These are phyloP conservation scores for Suhomyces bokatorum DNA, from an alignment of 1,139 yeast genomes.

Conservation along the genomic window DNA sequence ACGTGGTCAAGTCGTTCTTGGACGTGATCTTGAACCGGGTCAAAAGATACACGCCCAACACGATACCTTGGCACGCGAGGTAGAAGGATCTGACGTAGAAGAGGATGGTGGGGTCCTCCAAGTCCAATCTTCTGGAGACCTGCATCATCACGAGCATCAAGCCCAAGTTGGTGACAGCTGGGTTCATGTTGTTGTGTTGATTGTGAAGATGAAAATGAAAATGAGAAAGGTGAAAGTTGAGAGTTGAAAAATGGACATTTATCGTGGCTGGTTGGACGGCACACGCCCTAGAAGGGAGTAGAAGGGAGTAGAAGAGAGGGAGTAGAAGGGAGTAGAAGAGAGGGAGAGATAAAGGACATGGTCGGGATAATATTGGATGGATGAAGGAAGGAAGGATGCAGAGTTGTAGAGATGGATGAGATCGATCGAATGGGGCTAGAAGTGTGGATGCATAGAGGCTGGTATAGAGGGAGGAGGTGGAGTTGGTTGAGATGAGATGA, in stretches of 20 bases:
- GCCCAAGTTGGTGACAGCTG: conserved; percentile 82
- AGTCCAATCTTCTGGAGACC: conserved; percentile 83
- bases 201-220: too few relatives aligned
- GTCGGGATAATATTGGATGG: background rate
- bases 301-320: background rate
- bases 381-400: background rate
- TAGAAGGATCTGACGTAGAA: conserved; percentile 78
- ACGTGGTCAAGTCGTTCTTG: conserved; percentile 88
- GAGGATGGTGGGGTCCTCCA: conserved; percentile 79
- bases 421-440: too few relatives aligned
- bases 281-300: conserved; percentile 1
- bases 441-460: too few relatives aligned
- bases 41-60: conserved; percentile 66
- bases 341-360: background rate
- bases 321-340: background rate
- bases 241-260: conserved; percentile 8
- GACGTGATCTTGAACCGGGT: conserved; percentile 60
- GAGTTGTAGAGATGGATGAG: background rate
- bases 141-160: conserved; percentile 98
- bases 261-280: conserved; percentile 1
- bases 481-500: too few relatives aligned
- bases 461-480: too few relatives aligned
- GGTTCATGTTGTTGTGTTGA: conserved; percentile 53
- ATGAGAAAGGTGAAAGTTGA: too few relatives aligned
- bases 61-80: conserved; percentile 62